Conservation (phyloP, 2,329 filamentous ascomycete genomes). For the Fusarium nisikadoi region DNA sequence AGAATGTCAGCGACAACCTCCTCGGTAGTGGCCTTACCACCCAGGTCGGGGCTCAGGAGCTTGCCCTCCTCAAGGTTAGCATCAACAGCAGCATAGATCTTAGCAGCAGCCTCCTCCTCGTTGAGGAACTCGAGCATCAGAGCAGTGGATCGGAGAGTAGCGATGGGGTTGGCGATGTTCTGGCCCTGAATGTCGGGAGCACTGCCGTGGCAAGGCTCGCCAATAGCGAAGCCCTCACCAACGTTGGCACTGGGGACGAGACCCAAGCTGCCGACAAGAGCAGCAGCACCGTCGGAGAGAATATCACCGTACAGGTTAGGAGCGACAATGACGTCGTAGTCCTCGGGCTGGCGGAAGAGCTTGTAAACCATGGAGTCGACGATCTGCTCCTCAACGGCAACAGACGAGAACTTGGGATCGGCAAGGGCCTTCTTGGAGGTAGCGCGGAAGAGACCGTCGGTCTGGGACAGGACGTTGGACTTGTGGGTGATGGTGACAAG, state of each 20-base stretch:
- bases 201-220: slow-evolving; percentile 96
- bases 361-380: slow-evolving; percentile 99
- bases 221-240: slow-evolving; percentile 92
- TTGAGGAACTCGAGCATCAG: slow-evolving; percentile 97
- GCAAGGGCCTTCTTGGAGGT: slow-evolving; percentile 80
- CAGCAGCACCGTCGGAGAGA: slow-evolving; percentile 92
- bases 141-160: slow-evolving; percentile 88
- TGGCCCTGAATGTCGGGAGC: slow-evolving; percentile 95
- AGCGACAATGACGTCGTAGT: slow-evolving; percentile 97
- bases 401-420: slow-evolving; percentile 67
- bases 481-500: slow-evolving; percentile 98
- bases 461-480: slow-evolving; percentile 95
- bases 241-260: slow-evolving; percentile 96
- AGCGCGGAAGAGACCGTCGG: slow-evolving; percentile 92
- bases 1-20: slow-evolving; percentile 90
- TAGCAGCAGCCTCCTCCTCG: slow-evolving; percentile 85
- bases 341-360: slow-evolving; percentile 93
- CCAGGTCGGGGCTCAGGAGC: slow-evolving; percentile 88
- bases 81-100: slow-evolving; percentile 92
- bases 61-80: slow-evolving; percentile 85
- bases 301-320: slow-evolving; percentile 99
- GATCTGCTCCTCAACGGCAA: slow-evolving; percentile 93
- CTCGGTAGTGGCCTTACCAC: slow-evolving; percentile 84
- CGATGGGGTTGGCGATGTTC: slow-evolving; percentile 95
- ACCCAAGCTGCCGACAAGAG: slow-evolving; percentile 89